These are phyloP conservation scores for Aspergillus ostianus DNA, from an alignment of 495 filamentous ascomycete genomes.

Conservation along the genomic window DNA sequence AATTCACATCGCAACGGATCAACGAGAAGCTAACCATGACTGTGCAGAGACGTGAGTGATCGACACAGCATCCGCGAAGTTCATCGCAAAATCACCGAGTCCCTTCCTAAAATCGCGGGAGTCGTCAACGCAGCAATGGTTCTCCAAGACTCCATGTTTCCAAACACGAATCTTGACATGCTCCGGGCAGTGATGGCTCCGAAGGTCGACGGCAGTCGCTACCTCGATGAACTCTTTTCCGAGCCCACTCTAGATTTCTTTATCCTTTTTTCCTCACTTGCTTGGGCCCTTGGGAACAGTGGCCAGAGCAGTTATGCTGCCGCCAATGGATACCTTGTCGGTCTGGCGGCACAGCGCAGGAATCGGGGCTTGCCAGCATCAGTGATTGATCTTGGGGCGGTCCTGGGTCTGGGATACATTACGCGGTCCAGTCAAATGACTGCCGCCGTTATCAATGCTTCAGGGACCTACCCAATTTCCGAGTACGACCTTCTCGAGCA, in stretches of 20 bases:
- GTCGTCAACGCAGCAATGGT: slow-evolving; percentile 44
- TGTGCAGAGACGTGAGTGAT: background rate
- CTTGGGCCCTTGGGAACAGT: background rate
- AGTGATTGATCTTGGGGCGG: slow-evolving; percentile 29
- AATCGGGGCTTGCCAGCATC: slow-evolving; percentile 21
- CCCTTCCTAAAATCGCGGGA: slow-evolving; percentile 47
- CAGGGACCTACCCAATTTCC: background rate
- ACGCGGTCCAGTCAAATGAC: background rate
- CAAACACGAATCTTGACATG: slow-evolving; percentile 8
- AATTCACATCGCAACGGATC: background rate
- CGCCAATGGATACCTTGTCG: background rate
- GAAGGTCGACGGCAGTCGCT: slow-evolving; percentile 14
- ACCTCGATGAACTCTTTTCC: slow-evolving; percentile 11
- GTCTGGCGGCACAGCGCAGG: background rate
- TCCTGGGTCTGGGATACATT: background rate
- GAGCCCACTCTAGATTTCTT: slow-evolving; percentile 40
- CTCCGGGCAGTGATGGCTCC: slow-evolving; percentile 8
- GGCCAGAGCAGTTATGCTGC: background rate
- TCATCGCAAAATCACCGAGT: background rate
- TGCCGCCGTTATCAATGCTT: background rate
- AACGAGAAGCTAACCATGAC: background rate
- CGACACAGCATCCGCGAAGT: background rate
- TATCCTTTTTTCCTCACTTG: background rate
- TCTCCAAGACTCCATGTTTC: slow-evolving; percentile 19
- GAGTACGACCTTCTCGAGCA: background rate